Percentiles rank a stretch among this genome's conserved stretches.
phyloP scores from a whole-genome alignment of 306 rosid genomes.

The Alnus glutinosa region DNA sequence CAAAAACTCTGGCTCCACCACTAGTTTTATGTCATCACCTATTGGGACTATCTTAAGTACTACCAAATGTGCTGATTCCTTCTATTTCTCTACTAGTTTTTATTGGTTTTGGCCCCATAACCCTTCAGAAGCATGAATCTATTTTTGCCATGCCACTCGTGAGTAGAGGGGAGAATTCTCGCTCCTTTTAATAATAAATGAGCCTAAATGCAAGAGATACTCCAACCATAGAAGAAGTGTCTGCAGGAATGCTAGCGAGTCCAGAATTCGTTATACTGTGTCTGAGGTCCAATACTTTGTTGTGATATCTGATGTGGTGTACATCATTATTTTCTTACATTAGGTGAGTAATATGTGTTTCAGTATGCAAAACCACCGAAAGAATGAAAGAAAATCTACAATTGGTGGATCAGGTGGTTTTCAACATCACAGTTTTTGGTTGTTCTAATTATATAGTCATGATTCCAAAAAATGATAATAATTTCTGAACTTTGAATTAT shows the following conservation, averaged over 20 bases:
- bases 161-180: background rate
- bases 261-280: background rate
- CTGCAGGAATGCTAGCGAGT: background rate
- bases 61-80: background rate
- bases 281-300: conserved; percentile 1
- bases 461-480: background rate
- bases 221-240: background rate
- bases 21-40: background rate
- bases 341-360: background rate
- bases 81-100: background rate
- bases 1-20: no score
- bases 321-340: background rate
- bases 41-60: background rate
- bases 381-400: background rate
- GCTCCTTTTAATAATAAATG: background rate
- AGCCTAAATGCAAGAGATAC: background rate
- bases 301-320: background rate
- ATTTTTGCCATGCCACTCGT: background rate
- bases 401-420: background rate
- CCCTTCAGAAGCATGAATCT: background rate
- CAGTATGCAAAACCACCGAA: background rate
- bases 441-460: background rate
- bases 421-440: background rate
- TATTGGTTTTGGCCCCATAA: background rate
- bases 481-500: background rate